These are phyloP conservation scores for Styphnolobium japonicum DNA, from an alignment of 306 rosid species.

Conservation along the genomic window DNA sequence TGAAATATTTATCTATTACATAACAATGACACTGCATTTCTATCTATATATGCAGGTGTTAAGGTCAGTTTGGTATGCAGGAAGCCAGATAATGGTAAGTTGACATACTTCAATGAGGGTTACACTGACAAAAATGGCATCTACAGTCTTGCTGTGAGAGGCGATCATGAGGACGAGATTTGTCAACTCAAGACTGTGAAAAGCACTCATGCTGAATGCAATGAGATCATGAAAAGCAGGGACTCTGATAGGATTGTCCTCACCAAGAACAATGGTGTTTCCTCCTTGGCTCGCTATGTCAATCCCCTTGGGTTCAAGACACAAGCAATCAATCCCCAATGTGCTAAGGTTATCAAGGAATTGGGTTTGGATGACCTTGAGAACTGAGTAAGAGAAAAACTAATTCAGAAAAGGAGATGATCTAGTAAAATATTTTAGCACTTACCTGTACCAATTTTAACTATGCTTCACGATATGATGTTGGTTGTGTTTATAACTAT, in stretches of 20 bases:
- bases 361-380: background rate
- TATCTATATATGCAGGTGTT: conserved; percentile 10
- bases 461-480: background rate
- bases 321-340: background rate
- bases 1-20: too few species aligned
- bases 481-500: background rate
- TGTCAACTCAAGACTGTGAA: conserved; percentile 17
- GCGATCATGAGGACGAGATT: conserved; percentile 15
- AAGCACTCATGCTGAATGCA: conserved; percentile 1
- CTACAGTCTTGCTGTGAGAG: background rate
- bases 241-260: conserved; percentile 13
- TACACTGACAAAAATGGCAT: conserved; percentile 11
- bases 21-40: too few species aligned
- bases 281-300: conserved; percentile 7
- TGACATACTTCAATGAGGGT: background rate
- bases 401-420: background rate
- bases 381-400: background rate
- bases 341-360: conserved; percentile 21
- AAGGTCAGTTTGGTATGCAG: conserved; percentile 19
- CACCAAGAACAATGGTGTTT: conserved; percentile 21
- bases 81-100: background rate
- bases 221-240: background rate
- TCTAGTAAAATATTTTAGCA: background rate
- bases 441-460: background rate
- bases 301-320: conserved; percentile 36